Percentiles rank a stretch among this genome's conserved stretches.
phyloP scores from a whole-genome alignment of 257 asterid genomes.

The Solanum boliviense region DNA sequence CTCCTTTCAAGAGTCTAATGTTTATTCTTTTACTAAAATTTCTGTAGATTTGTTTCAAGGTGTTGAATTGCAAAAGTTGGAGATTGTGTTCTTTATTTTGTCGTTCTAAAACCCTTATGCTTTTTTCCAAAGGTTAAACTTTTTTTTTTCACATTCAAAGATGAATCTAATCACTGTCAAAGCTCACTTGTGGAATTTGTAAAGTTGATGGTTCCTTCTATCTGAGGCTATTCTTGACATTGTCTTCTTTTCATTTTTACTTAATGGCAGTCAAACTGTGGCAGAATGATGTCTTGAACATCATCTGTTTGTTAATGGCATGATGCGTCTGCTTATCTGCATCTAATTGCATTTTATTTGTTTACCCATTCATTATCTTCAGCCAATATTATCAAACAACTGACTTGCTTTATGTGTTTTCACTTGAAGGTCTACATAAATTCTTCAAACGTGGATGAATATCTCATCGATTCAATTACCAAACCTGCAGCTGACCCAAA shows the following conservation, averaged over 20 bases:
- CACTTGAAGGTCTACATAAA: conserved; percentile 57
- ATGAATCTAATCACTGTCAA: neutral
- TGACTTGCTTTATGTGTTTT: neutral
- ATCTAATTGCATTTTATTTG: neutral
- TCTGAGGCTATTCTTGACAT: neutral
- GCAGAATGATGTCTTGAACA: neutral
- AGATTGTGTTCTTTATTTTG: neutral
- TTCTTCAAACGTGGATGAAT: conserved; percentile 76
- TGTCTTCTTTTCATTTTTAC: neutral
- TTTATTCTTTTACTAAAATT: neutral
- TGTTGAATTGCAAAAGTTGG: neutral
- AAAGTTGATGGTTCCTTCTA: neutral
- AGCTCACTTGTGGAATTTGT: neutral
- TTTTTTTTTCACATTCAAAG: neutral
- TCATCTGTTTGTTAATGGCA: neutral
- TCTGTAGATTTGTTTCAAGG: neutral
- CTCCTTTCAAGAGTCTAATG: neutral
- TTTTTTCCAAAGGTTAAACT: neutral
- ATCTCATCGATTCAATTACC: conserved; percentile 70
- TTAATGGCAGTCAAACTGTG: neutral
- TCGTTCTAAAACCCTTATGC: neutral
- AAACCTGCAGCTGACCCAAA: conserved; percentile 82
- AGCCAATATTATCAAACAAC: neutral
- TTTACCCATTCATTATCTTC: neutral
- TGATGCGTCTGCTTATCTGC: neutral